Evolutionary conservation across 371 early-diverging fungal species (phyloP), one percentile per base, ranked within the genome.

Genomic region (Sporodiniella umbellata): DNA sequence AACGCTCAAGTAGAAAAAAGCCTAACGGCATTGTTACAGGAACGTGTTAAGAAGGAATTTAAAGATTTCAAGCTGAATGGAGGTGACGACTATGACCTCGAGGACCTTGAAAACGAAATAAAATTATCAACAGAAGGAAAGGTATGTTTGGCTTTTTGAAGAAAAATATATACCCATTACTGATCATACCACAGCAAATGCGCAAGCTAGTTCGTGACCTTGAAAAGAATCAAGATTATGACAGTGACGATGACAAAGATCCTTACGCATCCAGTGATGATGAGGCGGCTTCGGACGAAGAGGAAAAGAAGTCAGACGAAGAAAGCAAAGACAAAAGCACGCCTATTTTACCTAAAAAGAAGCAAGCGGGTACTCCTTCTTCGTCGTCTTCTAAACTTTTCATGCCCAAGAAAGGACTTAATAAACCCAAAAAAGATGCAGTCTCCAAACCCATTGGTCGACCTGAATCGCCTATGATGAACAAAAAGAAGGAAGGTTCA

Each of bases 241-340:
- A 86, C 22, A 85, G 86, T 39, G 89, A 89, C 45, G 81, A 83
- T 26, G 89, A 90, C 23, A 85, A 83, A 8, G 79, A 84, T 59
- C 88, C 89, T 2, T 91, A 89, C 72, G 83, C 82, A 4, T 77
- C 81, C 3, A 77, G 84, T 66, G 75, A 78, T 30, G 70, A 77
- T 22, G 80, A 78, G 42, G 63, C 64, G 23, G 64, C 66, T 15
- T 63, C 70, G 14, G 73, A 68, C 8, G 56, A 64, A 8, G 40
- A 40, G 0, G 61, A 74, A 26, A 44, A 57, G 25, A 46, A 57
- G 15, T 39, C 39, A n/a, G 39, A 53, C 22, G 48, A 59, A 31
- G 39, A 60, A 33, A 35, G 46, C 6, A 56, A 42, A 23, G 24
- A 48, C 10, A 66, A 68, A 28, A 72, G 70, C 37, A 48, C 52